phyloP scores from a whole-genome alignment of 179 eudicot genomes.

The Camellia oleifera region DNA sequence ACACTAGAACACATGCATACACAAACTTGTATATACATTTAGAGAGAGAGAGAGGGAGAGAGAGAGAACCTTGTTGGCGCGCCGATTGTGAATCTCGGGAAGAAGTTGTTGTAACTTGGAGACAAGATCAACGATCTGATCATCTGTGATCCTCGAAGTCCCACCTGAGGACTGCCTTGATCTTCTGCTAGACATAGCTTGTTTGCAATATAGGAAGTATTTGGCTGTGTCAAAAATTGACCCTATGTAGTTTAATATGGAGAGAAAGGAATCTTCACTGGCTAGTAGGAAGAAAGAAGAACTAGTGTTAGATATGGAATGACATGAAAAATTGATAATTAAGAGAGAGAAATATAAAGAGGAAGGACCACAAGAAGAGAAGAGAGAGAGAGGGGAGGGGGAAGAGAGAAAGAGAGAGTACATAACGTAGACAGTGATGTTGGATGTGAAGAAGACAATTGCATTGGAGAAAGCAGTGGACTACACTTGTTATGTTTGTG shows the following conservation, averaged over 20 bases:
- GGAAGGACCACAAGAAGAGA: constrained; percentile 20
- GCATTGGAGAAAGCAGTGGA: constrained; percentile 30
- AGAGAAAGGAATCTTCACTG: no score
- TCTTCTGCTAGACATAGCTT: constrained; percentile 42
- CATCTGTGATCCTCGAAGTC: constrained; percentile 59
- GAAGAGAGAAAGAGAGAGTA: constrained; percentile 23
- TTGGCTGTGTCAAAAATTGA: not conserved
- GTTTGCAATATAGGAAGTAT: not conserved
- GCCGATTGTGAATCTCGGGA: constrained; percentile 70
- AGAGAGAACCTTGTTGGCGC: constrained; percentile 53
- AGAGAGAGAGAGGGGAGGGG: not conserved
- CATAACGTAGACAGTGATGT: constrained; percentile 35
- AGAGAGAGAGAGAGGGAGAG: not conserved
- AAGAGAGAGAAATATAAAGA: constrained; percentile 14
- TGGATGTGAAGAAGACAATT: constrained; percentile 48
- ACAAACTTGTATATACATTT: not conserved
- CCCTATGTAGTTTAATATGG: no score
- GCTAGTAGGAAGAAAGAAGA: not conserved
- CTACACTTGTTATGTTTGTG: constrained; percentile 7
- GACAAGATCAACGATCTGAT: constrained; percentile 67
- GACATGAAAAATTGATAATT: not conserved
- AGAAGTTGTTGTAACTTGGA: constrained; percentile 75
- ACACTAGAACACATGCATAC: not conserved
- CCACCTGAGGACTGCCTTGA: constrained; percentile 45
- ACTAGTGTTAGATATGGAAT: not conserved